Conservation (phyloP, 73 alveolate species). For the Paraurostyla sp. region DNA sequence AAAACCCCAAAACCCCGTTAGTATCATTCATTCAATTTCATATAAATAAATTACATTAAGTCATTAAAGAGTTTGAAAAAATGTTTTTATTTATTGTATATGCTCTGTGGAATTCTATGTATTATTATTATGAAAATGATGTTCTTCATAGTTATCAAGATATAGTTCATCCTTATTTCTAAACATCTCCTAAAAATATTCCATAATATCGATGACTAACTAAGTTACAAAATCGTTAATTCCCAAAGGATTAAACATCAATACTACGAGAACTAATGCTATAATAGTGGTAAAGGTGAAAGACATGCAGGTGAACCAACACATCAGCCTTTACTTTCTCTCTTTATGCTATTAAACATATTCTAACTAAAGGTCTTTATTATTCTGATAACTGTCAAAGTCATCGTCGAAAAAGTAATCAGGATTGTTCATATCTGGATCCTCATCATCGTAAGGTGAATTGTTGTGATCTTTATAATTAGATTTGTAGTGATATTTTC, state of each 20-base stretch:
- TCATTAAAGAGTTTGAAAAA: no score
- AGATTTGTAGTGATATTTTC: not conserved
- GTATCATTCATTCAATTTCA: no score
- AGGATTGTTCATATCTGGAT: not conserved
- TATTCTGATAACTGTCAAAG: not conserved
- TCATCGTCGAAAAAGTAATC: constrained; percentile 22
- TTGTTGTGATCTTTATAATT: not conserved
- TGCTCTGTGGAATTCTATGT: no score
- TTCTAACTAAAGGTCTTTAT: not conserved
- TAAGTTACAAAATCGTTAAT: not conserved
- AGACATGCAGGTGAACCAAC: not conserved
- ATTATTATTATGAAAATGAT: no score
- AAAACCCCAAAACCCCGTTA: no score
- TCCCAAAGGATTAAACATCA: not conserved
- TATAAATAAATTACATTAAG: no score
- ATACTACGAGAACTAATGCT: not conserved
- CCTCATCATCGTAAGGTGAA: not conserved
- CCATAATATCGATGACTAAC: not conserved
- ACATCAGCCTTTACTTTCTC: not conserved
- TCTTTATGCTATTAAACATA: not conserved
- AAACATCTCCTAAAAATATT: not conserved
- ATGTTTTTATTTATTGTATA: no score
- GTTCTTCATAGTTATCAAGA: not conserved
- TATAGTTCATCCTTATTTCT: constrained; percentile 15
- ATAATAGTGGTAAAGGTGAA: not conserved